Evolutionary conservation across 495 filamentous ascomycete genomes (phyloP), one percentile per base, ranked within the genome.

Genomic region (Lophiostoma macrostomum): DNA sequence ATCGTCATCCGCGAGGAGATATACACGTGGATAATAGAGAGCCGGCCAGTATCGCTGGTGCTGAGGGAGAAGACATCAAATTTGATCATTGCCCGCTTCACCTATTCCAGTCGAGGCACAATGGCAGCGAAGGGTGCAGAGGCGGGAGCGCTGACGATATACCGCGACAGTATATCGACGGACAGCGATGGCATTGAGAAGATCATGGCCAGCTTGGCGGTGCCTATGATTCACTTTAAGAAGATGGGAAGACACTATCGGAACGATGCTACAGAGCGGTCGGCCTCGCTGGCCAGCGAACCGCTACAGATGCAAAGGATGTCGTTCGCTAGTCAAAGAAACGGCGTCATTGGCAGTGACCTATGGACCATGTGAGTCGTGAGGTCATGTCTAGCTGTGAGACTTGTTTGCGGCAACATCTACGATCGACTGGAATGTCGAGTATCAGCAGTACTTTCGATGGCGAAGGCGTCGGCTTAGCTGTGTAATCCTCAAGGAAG

Each of bases 61-160:
- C 18, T 63, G 27, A 28, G 34, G 0, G 44, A 54, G 18, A 41
- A 39, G 30, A 40, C 16, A 18, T 48, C 54, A 4, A 29, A 13
- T 19, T 7, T 46, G 1, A 43, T 51, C 32, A 46, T 58, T 51
- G 60, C 60, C 5, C 54, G 53, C 1, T 63, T 63, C 37, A 58
- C 49, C 1, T 63, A 58, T 36, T 53, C 55, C 20, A 10, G 12
- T 0, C 24, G 28, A 14, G 60, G 60, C n/a, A 63, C 45, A 5
- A 14, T 28, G 31, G 60, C 60, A 10, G 18, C 48, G 23, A 39
- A 49, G 41, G 60, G 60, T n/a, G 54, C 54, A 3, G 54, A 54
- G 22, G 55, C 54, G 6, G 60, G 60, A 28, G 54, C 58, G 25
- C 34, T 63, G 41, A 24, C 28, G 10, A 30, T 63, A 25, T 58